Base-by-base conservation (phyloP, 306 rosid species). In the Medicago ruthenica region DNA sequence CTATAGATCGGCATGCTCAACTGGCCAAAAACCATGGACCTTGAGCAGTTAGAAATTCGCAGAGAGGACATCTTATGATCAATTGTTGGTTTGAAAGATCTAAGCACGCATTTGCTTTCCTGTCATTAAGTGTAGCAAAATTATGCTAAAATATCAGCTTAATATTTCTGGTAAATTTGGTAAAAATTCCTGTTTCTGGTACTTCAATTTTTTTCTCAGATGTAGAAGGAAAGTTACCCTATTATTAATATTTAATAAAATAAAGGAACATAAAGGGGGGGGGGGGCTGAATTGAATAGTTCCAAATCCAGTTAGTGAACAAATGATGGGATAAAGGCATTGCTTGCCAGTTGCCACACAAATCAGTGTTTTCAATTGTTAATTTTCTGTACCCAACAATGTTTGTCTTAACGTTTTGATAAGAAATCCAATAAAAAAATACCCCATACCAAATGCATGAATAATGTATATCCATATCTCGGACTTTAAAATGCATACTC, bases 81-180 rank as follows among this genome's bases (percentile, higher is more conserved):
- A 78, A 79, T 74, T 81, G 87, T 83, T 79, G 88, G 84, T 87
- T 86, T 86, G 88, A 89, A 84, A 74, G 85, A 85, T 79, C 85
- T 85, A 88, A 92, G 89, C 74, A 85, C 61, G 88, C 89, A 91
- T 84, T 90, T 92, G 87, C 78, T 88, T 83, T 58, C 96, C 98
- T 88, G 96, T 83, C 90, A 92, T 86, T 74, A 84, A 86, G 86
- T 80, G 80, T 69, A 83, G 81, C 73, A 67, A 88, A 84, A 83
- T 86, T 77, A 92, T 66, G 85, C 85, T 69, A 78, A 78, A 79
- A 86, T 62, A 76, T 86, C 72, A 71, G 82, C 75, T 80, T 21
- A 71, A 64, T 79, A 72, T 73, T 84, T 69, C 71, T 59, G 67
- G 51, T 31, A 65, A 48, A 75, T 41, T 45, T 65, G 63, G 74